Evolutionary conservation across 129 eudicot species (phyloP).

Genomic region (Dittrichia graveolens): DNA sequence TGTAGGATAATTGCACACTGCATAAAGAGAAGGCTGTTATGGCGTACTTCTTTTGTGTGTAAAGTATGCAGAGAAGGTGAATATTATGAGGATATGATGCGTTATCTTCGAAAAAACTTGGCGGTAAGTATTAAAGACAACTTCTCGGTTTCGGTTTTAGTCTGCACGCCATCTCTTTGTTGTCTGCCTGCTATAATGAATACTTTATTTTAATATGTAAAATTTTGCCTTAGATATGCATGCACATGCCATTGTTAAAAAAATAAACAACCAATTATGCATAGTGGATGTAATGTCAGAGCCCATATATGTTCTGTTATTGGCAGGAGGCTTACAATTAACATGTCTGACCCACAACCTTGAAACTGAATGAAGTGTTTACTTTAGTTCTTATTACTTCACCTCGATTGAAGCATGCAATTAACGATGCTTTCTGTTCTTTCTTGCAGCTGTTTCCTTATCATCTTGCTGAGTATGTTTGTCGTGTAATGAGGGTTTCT

Average conservation of each 20-base stretch:
- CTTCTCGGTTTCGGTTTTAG: background rate
- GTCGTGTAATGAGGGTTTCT: constrained; percentile 94
- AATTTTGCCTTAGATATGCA: background rate
- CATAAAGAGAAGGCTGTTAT: constrained; percentile 83
- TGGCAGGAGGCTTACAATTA: too few species aligned
- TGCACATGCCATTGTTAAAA: background rate
- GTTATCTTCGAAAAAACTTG: constrained; percentile 78
- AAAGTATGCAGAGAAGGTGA: constrained; percentile 85
- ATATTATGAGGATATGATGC: constrained; percentile 98
- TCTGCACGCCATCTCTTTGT: constrained; percentile 6
- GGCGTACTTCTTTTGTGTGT: constrained; percentile 94
- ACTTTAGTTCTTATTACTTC: background rate
- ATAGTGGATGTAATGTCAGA: background rate
- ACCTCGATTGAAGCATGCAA: constrained; percentile 18
- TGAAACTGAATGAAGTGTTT: constrained; percentile 4
- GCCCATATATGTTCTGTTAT: background rate
- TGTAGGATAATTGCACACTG: constrained; percentile 87
- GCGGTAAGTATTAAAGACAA: constrained; percentile 58
- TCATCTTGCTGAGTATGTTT: constrained; percentile 96
- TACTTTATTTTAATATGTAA: background rate
- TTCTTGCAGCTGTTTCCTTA: constrained; percentile 92
- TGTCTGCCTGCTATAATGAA: background rate
- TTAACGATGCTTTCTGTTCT: constrained; percentile 23
- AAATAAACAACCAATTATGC: background rate
- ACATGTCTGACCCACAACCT: background rate